Evolutionary conservation across 2,329 filamentous ascomycete genomes (phyloP).

Genomic region (Truncatella angustata): DNA sequence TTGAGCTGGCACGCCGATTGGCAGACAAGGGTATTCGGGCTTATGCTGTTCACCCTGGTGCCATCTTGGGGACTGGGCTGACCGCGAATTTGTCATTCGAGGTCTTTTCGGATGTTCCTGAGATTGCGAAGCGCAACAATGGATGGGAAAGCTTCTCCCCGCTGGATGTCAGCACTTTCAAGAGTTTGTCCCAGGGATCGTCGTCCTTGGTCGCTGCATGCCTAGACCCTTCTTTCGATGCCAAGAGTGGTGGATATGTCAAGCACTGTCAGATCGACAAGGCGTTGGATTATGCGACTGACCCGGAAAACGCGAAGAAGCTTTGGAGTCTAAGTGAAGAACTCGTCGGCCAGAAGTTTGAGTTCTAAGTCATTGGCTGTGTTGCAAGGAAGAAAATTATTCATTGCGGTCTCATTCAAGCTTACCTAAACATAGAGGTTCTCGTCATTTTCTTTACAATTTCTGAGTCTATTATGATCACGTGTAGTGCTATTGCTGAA

Average conservation of each 20-base stretch:
- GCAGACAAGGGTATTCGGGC: background rate
- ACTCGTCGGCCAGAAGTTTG: conserved; percentile 27
- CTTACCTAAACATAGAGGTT: too few species aligned
- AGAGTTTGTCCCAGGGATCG: conserved; percentile 9
- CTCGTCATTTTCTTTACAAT: too few species aligned
- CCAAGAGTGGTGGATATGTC: background rate
- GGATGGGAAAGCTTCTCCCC: background rate
- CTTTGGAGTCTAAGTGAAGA: conserved; percentile 43
- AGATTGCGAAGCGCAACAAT: conserved; percentile 4
- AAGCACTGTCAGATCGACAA: conserved; percentile 32
- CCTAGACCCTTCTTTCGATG: conserved; percentile 15
- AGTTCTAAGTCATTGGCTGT: background rate
- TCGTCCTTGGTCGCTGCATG: conserved; percentile 13
- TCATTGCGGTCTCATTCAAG: too few species aligned
- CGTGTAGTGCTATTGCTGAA: too few species aligned
- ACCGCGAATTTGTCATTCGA: background rate
- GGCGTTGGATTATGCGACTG: conserved; percentile 23
- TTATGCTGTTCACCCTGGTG: conserved; percentile 8
- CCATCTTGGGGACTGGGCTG: conserved; percentile 12
- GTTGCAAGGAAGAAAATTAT: too few species aligned
- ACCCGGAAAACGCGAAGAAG: conserved; percentile 33
- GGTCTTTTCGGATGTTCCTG: background rate
- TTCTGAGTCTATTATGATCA: too few species aligned
- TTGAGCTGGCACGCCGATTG: conserved; percentile 22
- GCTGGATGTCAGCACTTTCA: background rate